Percentiles rank a stretch among this genome's conserved stretches.
phyloP scores from a whole-genome alignment of 345 rosid species.

The Cardamine occulta region DNA sequence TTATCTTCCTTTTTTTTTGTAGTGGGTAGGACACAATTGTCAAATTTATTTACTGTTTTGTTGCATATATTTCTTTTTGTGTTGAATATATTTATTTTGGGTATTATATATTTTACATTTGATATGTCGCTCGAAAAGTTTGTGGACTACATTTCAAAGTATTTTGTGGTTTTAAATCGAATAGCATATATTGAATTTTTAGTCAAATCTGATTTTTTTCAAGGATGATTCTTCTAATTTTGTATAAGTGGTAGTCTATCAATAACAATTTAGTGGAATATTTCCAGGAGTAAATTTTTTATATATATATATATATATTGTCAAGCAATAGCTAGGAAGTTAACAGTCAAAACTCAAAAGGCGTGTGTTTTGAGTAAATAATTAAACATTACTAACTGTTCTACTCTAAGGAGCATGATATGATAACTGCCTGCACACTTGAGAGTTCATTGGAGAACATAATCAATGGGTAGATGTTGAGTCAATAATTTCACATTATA shows the following conservation, averaged over 20 bases:
- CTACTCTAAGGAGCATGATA: constrained; percentile 34
- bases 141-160: not conserved
- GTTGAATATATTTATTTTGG: not conserved
- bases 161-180: not conserved
- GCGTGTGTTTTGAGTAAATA: constrained; percentile 3
- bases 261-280: not conserved
- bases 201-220: not conserved
- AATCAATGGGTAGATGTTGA: constrained; percentile 2
- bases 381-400: constrained; percentile 26
- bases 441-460: constrained; percentile 40
- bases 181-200: not conserved
- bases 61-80: not conserved
- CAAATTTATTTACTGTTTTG: not conserved
- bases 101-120: not conserved
- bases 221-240: not conserved
- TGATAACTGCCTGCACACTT: constrained; percentile 42
- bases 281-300: not conserved
- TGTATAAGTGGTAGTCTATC: not conserved
- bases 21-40: not conserved
- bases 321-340: not conserved
- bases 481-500: constrained; percentile 20
- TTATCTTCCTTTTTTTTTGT: not conserved
- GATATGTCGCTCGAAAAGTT: not conserved
- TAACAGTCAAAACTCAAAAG: constrained; percentile 37
- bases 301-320: too few species aligned